Percentiles rank a stretch among this genome's conserved stretches.
phyloP scores from a whole-genome alignment of 208 protist genomes.

The Acanthamoeba lenticulata region DNA sequence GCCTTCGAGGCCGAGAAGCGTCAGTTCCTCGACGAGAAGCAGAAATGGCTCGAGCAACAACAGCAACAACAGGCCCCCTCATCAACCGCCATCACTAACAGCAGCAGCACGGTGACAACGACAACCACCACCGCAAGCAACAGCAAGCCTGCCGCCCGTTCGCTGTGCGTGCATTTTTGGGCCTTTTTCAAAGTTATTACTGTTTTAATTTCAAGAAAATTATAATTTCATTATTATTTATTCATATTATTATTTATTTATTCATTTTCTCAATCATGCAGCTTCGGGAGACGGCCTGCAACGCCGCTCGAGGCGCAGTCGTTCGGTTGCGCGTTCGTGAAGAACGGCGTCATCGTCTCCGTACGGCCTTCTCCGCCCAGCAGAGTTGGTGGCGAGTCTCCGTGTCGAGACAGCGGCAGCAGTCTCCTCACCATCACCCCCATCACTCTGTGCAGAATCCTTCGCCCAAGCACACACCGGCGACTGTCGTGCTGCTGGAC shows the following conservation, averaged over 20 bases:
- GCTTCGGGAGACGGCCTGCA: neutral
- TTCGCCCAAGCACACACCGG: neutral
- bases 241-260: no score
- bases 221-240: no score
- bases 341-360: neutral
- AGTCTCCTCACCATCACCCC: neutral
- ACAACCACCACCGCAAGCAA: no score
- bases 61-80: neutral
- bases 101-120: no score
- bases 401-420: no score
- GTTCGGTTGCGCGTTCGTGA: conserved; percentile 38
- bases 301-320: conserved; percentile 9
- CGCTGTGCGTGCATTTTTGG: no score
- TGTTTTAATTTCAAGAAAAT: no score
- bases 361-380: no score
- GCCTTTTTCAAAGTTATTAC: no score
- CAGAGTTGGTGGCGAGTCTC: no score
- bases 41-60: neutral
- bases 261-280: neutral
- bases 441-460: neutral
- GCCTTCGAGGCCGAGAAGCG: conserved; percentile 21
- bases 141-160: no score
- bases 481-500: conserved; percentile 9
- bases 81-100: neutral
- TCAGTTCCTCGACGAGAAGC: conserved; percentile 37